A percentile compares a stretch with the other conserved stretches of the same genome.
phyloP scores from a whole-genome alignment of 73 alveolate genomes.

The Tetrahymena elliotti region DNA sequence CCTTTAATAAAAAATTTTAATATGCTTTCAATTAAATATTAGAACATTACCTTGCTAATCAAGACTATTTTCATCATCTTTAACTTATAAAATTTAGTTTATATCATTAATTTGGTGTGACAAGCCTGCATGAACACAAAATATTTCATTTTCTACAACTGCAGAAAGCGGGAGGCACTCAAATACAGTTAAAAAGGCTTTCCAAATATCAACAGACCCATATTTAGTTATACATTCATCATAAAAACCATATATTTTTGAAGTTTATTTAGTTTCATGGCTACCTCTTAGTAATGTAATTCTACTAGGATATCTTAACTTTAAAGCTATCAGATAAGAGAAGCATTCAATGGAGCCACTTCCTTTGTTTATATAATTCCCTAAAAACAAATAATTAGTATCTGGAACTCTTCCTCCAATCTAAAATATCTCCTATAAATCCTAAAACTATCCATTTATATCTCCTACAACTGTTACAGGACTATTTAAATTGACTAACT shows the following conservation, averaged over 20 bases:
- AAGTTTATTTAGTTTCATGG: constrained; percentile 46
- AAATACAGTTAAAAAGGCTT: constrained; percentile 96
- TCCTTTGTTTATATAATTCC: neutral
- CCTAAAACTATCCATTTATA: neutral
- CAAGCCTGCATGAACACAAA: neutral
- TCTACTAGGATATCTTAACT: neutral
- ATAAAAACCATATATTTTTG: constrained; percentile 84
- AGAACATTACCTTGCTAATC: neutral
- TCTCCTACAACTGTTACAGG: neutral
- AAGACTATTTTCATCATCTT: neutral
- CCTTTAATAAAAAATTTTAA: constrained; percentile 80
- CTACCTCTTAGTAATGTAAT: neutral
- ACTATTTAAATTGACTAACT: neutral
- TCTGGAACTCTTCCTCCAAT: neutral
- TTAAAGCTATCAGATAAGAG: neutral
- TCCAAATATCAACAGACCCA: constrained; percentile 94
- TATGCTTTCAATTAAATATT: neutral
- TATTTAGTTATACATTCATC: constrained; percentile 90
- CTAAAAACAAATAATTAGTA: neutral
- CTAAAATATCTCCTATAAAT: neutral
- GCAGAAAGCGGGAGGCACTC: constrained; percentile 94
- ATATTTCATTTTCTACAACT: neutral
- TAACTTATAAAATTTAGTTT: neutral
- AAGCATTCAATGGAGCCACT: neutral
- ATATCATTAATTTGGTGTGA: neutral